Evolutionary conservation across 768 basidiomycete species (phyloP).

Genomic region (Pisolithus sp.): DNA sequence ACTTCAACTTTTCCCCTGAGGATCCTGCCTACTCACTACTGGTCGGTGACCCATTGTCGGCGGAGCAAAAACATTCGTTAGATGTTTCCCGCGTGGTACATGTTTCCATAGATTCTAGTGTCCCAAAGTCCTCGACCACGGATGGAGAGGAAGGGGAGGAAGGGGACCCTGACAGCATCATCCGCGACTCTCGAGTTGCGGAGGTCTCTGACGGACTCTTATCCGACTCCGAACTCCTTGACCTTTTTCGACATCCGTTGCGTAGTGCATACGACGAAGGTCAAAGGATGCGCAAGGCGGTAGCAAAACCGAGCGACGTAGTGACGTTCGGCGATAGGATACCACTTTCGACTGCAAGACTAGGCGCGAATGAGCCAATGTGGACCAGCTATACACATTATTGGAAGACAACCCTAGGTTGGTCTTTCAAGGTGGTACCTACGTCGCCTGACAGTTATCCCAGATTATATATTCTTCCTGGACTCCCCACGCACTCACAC

Average conservation of each 20-base stretch:
- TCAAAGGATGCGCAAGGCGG: slow-evolving; percentile 15
- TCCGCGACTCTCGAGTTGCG: slow-evolving; percentile 67
- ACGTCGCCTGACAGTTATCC: slow-evolving; percentile 5
- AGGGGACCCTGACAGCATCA: slow-evolving; percentile 59
- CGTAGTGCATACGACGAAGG: slow-evolving; percentile 69
- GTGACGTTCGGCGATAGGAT: slow-evolving; percentile 50
- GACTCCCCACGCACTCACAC: slow-evolving; percentile 33
- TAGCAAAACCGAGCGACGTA: slow-evolving; percentile 11
- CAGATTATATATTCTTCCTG: slow-evolving; percentile 88
- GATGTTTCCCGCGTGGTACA: slow-evolving; percentile 67
- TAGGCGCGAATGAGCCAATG: slow-evolving; percentile 66
- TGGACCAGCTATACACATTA: slow-evolving; percentile 88
- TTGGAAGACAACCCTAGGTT: slow-evolving; percentile 80
- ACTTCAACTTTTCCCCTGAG: slow-evolving; percentile 85
- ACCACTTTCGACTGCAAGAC: slow-evolving; percentile 30
- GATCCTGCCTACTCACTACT: slow-evolving; percentile 81
- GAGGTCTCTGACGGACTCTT: slow-evolving; percentile 63
- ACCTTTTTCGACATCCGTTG: slow-evolving; percentile 35
- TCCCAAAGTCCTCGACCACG: slow-evolving; percentile 25
- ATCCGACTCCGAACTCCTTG: slow-evolving; percentile 46
- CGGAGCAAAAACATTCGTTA: slow-evolving; percentile 47
- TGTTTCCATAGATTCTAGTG: slow-evolving; percentile 57
- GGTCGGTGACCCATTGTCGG: slow-evolving; percentile 51
- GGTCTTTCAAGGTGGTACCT: slow-evolving; percentile 8
- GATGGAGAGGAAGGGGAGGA: slow-evolving; percentile 29